Evolutionary conservation across 2,329 filamentous ascomycete genomes (phyloP).

Genomic region (Xylaria sp.): DNA sequence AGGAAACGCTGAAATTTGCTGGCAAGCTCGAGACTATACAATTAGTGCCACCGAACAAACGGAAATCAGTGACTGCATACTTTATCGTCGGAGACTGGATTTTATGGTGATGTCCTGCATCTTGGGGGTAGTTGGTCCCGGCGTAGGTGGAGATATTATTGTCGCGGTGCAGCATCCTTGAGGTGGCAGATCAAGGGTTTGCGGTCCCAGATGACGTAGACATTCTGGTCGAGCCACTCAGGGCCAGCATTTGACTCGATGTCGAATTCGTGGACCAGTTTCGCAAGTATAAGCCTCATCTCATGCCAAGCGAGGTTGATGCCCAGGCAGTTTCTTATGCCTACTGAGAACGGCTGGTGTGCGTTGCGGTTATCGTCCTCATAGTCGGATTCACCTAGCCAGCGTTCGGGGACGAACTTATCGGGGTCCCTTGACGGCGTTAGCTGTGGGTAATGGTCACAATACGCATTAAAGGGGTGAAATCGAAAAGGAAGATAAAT

Average conservation of each 20-base stretch:
- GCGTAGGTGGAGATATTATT: neutral
- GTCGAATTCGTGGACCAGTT: slow-evolving; percentile 36
- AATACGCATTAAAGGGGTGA: neutral
- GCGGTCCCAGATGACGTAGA: slow-evolving; percentile 32
- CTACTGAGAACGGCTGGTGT: slow-evolving; percentile 38
- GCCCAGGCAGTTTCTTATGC: slow-evolving; percentile 41
- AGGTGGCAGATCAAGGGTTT: slow-evolving; percentile 31
- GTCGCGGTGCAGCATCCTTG: neutral
- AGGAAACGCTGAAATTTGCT: neutral
- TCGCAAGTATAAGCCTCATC: slow-evolving; percentile 38
- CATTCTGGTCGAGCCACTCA: slow-evolving; percentile 36
- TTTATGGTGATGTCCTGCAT: neutral
- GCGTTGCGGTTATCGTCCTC: slow-evolving; percentile 38
- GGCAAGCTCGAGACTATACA: neutral
- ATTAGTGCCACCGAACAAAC: neutral
- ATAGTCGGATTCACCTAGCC: slow-evolving; percentile 38
- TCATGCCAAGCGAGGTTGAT: slow-evolving; percentile 39
- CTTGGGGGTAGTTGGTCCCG: too few species aligned
- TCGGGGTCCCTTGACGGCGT: slow-evolving; percentile 32
- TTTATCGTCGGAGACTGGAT: neutral
- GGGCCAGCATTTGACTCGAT: slow-evolving; percentile 30
- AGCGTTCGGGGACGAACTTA: slow-evolving; percentile 40
- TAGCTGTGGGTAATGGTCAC: neutral
- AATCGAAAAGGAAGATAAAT: neutral
- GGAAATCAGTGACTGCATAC: neutral